phyloP scores from a whole-genome alignment of 352 stramenopile genomes.

The Phytophthora vignae region DNA sequence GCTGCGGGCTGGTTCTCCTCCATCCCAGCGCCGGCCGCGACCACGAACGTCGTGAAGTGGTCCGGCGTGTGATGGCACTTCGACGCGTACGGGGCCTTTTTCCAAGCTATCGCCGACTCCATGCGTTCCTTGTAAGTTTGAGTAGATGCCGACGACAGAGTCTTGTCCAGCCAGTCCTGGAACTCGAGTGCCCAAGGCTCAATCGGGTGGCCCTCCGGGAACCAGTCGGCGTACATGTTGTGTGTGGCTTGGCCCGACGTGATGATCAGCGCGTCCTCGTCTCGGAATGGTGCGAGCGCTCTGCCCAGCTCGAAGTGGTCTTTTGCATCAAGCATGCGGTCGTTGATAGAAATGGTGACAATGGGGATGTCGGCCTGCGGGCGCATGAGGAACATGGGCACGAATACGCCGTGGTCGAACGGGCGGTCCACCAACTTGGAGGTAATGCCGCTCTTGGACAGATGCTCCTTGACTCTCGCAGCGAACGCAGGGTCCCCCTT shows the following conservation, averaged over 20 bases:
- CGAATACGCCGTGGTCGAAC: conserved; percentile 3
- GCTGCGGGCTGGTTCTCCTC: conserved; percentile 27
- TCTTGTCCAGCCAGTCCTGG: conserved; percentile 38
- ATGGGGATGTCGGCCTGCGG: conserved; percentile 8
- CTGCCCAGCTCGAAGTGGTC: conserved; percentile 1
- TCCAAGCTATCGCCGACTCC: conserved; percentile 34
- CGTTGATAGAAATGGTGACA: conserved; percentile 10
- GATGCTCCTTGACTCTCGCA: neutral
- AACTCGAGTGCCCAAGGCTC: conserved; percentile 29
- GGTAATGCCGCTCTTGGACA: neutral
- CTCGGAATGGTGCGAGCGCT: conserved; percentile 35
- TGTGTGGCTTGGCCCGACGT: conserved; percentile 58
- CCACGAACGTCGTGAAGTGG: conserved; percentile 47
- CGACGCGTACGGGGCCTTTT: conserved; percentile 32
- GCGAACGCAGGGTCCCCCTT: conserved; percentile 4
- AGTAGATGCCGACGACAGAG: conserved; percentile 15
- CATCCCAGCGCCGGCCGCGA: conserved; percentile 47
- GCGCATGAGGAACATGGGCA: conserved; percentile 5
- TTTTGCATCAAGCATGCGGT: neutral
- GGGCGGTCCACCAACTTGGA: conserved; percentile 5
- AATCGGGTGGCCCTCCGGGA: neutral
- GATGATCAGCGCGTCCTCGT: conserved; percentile 73
- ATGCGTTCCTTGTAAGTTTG: conserved; percentile 22
- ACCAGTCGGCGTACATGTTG: conserved; percentile 30
- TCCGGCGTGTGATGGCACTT: conserved; percentile 46